A percentile compares a stretch with the other conserved stretches of the same genome.
These are phyloP conservation scores for Talaromyces rugulosus DNA, from an alignment of 2,329 filamentous ascomycete genomes.

Conservation along the genomic window DNA sequence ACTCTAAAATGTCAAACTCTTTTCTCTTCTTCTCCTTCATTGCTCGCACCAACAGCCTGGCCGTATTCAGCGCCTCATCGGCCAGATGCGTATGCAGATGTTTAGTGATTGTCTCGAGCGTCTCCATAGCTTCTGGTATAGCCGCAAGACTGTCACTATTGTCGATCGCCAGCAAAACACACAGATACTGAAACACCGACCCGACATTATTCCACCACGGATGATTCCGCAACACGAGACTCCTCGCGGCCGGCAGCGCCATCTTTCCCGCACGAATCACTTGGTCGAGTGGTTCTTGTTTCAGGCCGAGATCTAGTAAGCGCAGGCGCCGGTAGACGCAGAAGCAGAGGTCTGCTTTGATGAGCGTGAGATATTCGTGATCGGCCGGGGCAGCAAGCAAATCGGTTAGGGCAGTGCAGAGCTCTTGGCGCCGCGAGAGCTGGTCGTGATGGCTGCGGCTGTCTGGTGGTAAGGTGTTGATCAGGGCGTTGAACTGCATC, in stretches of 20 bases:
- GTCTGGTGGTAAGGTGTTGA: constrained; percentile 9
- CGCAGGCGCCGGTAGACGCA: constrained; percentile 39
- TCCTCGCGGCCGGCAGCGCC: constrained; percentile 30
- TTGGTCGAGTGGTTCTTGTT: constrained; percentile 32
- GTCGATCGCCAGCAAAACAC: constrained; percentile 38
- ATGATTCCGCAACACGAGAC: constrained; percentile 28
- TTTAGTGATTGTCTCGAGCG: constrained; percentile 34
- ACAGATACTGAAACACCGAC: constrained; percentile 41
- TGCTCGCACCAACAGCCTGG: constrained; percentile 20
- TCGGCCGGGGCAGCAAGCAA: constrained; percentile 13
- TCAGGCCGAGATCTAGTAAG: constrained; percentile 33
- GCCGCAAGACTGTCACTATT: constrained; percentile 32
- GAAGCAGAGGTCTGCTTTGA: constrained; percentile 26
- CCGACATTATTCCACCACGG: constrained; percentile 44
- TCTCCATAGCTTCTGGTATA: constrained; percentile 33
- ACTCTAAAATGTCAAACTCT: constrained; percentile 20
- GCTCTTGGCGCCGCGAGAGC: constrained; percentile 6
- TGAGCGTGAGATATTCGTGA: constrained; percentile 29
- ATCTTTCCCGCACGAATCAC: constrained; percentile 32
- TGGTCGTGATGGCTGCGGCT: constrained; percentile 6
- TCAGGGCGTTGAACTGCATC: constrained; percentile 16
- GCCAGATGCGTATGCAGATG: constrained; percentile 27
- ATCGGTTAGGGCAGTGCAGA: constrained; percentile 12
- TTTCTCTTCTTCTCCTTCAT: constrained; percentile 22
- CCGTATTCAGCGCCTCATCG: constrained; percentile 29